Base-by-base conservation (phyloP, 352 stramenopile genomes). In the Phytophthora sp. region DNA sequence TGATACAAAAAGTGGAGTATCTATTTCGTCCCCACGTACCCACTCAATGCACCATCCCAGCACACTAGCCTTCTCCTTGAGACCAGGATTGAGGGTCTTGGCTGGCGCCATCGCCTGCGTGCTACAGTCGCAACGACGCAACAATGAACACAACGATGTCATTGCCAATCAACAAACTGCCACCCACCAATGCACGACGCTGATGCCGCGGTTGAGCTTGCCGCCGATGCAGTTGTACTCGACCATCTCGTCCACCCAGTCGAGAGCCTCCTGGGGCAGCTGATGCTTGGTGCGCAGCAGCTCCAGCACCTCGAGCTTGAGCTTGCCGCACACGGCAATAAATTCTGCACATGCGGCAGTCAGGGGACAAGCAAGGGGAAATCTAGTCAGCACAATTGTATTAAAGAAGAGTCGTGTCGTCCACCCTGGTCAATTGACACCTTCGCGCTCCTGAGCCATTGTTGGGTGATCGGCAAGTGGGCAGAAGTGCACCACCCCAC, bases 11-110 rank as follows among this genome's bases (percentile, higher is more conserved):
- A n/a, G n/a, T n/a, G n/a, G n/a, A n/a, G n/a, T n/a, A n/a, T n/a
- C 41, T 27, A 47, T 18, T 13, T 3, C 12, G 33, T 21, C 20
- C 30, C 15, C 9, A 76, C 79, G 51, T 60, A 91, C 84, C 91
- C 95, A 99, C 73, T 99, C 97, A 66, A 99, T 98, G 73, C 92
- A 97, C 97, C 98, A 99, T 62, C 98, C 98, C 9, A 99, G 77
- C 33, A 99, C 90, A 62, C 91, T 96, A 18, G 95, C 92, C 57
- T 94, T 93, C 71, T 79, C 70, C 52, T 88, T 87, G 26, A 92
- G 69, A 64, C 94, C 86, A 9, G 81, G 60, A 20, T 84, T 82
- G 18, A 94, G 74, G 7, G 65, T 61, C 20, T 71, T 76, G n/a
- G 67, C 75, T 5, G 77, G 54, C 7, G 75, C 60, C 51, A 95